Evolutionary conservation across 2,329 filamentous ascomycete genomes (phyloP), one percentile per base, ranked within the genome.

Genomic region (Apiospora sp.): DNA sequence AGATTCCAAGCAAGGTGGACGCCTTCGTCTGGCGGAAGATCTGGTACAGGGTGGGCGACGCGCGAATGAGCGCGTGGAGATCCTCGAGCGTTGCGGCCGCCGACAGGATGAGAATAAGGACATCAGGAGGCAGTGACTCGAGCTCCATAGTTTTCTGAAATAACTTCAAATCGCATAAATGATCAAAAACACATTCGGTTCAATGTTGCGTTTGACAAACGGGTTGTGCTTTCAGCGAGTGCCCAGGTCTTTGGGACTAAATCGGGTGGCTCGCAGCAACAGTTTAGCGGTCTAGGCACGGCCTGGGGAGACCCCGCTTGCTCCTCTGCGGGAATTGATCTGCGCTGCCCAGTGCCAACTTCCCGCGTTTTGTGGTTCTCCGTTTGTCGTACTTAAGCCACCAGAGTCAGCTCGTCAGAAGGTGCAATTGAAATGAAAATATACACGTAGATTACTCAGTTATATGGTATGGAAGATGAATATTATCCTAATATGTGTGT

Each of bases 1-100:
- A 58, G 6, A 34, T 13, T 4, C 30, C 30, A 1, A 34, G 4
- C 5, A 58, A 14, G 14, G 19, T 30, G 3, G 14, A 34, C 5
- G 51, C 51, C 30, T 34, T 58, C 4, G 3, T 30, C 14, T 30
- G 14, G 13, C 7, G 24, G 27, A 58, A 58, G 51, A 58, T 16
- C 5, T 22, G 48, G 43, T 70, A 70, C 43, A 54, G 24, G 22
- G 30, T 41, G 13, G 51, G 51, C 16, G 51, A 58, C 5, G 68
- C 46, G 14, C 48, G 68, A 30, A 58, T 70, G 27, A 54, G 30
- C 4, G 48, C 48, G 68, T 37, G 24, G 6, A 49, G 44, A 69
- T 69, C 44, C 3, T 69, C 43, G 68, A n/a, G n/a, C 41, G 68
- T 54, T 22, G 46, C n/a, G 41, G 41, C 19, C 7, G 68, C 68